Base-by-base conservation (phyloP, 345 rosid species). In the Boechera retrofracta region DNA sequence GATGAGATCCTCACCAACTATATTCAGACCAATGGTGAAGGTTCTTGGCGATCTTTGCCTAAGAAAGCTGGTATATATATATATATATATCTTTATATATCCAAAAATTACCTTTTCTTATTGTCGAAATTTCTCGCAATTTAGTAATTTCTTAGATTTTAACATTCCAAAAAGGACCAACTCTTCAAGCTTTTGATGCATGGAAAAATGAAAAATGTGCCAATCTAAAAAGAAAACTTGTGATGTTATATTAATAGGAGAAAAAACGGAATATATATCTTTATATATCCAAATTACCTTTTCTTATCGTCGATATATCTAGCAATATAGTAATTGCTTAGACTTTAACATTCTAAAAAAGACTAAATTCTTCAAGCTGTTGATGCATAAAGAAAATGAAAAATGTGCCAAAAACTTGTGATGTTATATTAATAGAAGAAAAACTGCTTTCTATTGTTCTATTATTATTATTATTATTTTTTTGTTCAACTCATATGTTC, bases 31-130 rank as follows among this genome's bases (percentile, higher is more conserved):
- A 80, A 89, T 77, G 98, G 97, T 4, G 91, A 91, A 78, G 96
- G 98, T 41, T 88, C 90, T 3, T 94, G 98, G 97, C 83, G 91
- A 58, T 88, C 97, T 31, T 83, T 94, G 24, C 93, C 98, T 79
- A 88, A 86, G 79, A 86, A 91, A 79, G 96, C 98, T 45, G 97
- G 97, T 93, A 82, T 28, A 28, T 16, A 16, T 16, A 16, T 16
- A 16, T 16, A 16, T 16, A 16, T 52, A 52, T 33, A 41, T 39
- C 21, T 29, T 35, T 26, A 4, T 2, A 10, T 28, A 11, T 28
- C 35, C 24, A 45, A 7, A 35, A 8, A 0, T 47, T 33, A 24
- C 39, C 12, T 65, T 3, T 7, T 5, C 10, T 26, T 6, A 42
- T 26, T 7, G 7, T 60, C 11, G 4, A 45, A 24, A 3, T 10